Conservation (phyloP, 441 rosid species). For the Jatropha multifida region DNA sequence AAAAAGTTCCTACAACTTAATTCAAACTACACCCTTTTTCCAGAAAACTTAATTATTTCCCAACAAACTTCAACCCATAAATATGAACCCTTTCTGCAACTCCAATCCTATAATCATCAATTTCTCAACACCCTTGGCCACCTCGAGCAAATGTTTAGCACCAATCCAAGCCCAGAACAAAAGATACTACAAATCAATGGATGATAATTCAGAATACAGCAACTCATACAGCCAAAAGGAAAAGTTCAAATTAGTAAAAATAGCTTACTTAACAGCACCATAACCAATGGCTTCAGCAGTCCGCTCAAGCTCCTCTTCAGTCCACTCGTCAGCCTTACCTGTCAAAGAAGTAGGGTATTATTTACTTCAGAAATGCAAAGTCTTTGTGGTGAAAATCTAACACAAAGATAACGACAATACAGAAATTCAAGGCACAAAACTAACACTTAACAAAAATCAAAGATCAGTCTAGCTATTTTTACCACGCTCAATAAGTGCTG, state of each 20-base stretch:
- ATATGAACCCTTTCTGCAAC: not conserved
- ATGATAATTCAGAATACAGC: not conserved
- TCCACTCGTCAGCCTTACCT: conserved; percentile 91
- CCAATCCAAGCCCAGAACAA: not conserved
- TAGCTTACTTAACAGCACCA: conserved; percentile 90
- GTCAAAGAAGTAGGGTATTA: conserved; percentile 10
- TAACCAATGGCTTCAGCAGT: conserved; percentile 94
- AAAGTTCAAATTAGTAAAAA: conserved; percentile 8
- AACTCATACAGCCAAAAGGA: not conserved
- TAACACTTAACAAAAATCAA: conserved; percentile 9
- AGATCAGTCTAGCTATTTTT: conserved; percentile 25
- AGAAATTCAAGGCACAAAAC: not conserved
- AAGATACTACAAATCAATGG: not conserved
- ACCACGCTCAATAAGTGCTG: conserved; percentile 82
- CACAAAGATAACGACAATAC: not conserved
- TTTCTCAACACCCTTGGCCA: not conserved
- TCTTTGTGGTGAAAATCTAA: not conserved
- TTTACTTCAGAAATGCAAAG: not conserved
- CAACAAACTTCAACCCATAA: not conserved
- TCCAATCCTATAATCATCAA: not conserved
- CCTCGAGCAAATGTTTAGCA: not conserved
- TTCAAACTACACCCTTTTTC: not conserved
- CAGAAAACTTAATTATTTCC: not conserved
- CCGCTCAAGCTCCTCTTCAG: conserved; percentile 78
- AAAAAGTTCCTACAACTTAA: not conserved